Evolutionary conservation across 352 stramenopile species (phyloP), one percentile per base, ranked within the genome.

Genomic region (Thalassiosira hispida): DNA sequence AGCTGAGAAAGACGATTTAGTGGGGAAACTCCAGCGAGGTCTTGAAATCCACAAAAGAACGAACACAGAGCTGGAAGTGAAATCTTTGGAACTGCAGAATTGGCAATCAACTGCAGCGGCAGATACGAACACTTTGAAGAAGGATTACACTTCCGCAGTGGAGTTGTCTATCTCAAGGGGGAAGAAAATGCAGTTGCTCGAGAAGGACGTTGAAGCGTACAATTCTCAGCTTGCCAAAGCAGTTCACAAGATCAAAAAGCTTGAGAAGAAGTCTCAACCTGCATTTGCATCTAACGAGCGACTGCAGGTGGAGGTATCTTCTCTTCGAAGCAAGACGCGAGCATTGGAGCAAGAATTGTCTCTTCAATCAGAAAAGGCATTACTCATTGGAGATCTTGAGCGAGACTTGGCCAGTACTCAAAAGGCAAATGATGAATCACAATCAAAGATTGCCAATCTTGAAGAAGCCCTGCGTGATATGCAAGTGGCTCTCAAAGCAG

Each of bases 21-120:
- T 62, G 14, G 4, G 29, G n/a, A 69, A 73, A 47, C 38, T 79
- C 31, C 38, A 73, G 4, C 31, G 42, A 55, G 22, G 46, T 1
- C 23, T 70, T 22, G 68, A 12, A 31, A 68, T 70, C 12, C 46
- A 70, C 44, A 70, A 77, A 18, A 23, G 49, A 44, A 69, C 46
- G 27, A 53, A 16, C n/a, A 42, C 12, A 5, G 51, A 77, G 23
- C 33, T 77, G n/a, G 60, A 77, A 47, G 25, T 42, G 2, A 77
- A 70, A 29, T 62, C 40, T 51, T 27, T 57, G 4, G 68, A 77
- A 31, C 22, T 74, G 23, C 40, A 38, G 2, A 47, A 71, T n/a
- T 33, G 60, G 29, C 52, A 61, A 61, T 44, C 46, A 55, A 55
- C 3, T 9, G 46, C 46, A 55, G 46, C 22, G 46, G 46, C 3